Base-by-base conservation (phyloP, 78 protist genomes). In the Chrysochromulina parva region DNA sequence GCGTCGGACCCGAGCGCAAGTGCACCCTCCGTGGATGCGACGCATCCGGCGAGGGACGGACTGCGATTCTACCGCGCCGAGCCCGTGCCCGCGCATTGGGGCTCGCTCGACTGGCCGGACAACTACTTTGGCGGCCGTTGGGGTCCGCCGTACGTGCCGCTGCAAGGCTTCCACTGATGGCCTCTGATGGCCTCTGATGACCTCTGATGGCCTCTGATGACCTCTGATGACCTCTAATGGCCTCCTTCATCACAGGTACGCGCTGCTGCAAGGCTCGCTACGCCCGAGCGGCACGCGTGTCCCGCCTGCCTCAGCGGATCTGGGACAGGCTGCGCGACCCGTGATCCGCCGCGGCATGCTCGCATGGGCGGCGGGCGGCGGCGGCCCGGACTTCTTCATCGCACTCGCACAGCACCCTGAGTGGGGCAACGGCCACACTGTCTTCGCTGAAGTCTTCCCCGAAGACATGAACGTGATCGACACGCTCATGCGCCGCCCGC, bases 91-190 rank as follows among this genome's bases (percentile, higher is more conserved):
- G n/a, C 53, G 57, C 57, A 19, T 10, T 74, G 84, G 84, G 84
- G 84, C n/a, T 4, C 14, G 14, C n/a, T 0, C 14, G 55, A 10
- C 13, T 50, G 57, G 84, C 84, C 84, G n/a, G 84, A 74, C 84
- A 50, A 4, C 10, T 74, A 48, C 19, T 1, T 4, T 4, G 84
- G 84, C 84, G 84, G 84, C 14, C 55, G 84, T 19, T 74, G 84
- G 84, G 84, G 84, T 11, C 84, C 84, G 53, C 84, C 84, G 84
- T 74, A 74, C 10, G 84, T 57, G 84, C n/a, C 50, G 57, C 24
- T 74, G 84, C 84, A 74, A n/a, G 84, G 84, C 84, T 38, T 38
- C 38, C 38, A 0, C 38, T 38, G 38, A 38, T 38, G 38, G 38
- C 38, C 38, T 38, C 38, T 38, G 38, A 38, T 38, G 38, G 0